Percentiles rank a stretch among this genome's conserved stretches.
Evolutionary conservation across 129 eudicot species (phyloP).

Genomic region (Flaveria linearis): DNA sequence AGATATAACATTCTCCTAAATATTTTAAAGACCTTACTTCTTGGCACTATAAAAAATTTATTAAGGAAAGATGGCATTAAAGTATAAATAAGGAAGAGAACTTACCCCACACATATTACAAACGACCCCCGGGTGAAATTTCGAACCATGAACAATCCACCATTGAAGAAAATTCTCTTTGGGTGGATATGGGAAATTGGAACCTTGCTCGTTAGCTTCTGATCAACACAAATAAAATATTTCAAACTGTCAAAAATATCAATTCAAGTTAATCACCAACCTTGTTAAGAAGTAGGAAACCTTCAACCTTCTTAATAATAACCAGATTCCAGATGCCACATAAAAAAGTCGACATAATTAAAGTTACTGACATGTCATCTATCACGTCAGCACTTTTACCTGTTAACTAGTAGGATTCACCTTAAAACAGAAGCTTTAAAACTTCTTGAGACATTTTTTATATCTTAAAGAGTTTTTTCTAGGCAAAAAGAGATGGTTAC

Average conservation of each 20-base stretch:
- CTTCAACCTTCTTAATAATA: not conserved
- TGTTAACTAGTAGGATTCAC: not conserved
- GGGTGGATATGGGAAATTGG: conserved; percentile 39
- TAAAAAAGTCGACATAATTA: not conserved
- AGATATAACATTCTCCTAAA: conserved; percentile 10
- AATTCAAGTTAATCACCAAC: not conserved
- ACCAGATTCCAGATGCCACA: not conserved
- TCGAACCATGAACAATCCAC: conserved; percentile 48
- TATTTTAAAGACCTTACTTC: not conserved
- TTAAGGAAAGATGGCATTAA: not conserved
- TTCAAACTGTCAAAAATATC: not conserved
- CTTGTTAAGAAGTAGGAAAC: not conserved
- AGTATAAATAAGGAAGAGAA: conserved; percentile 1
- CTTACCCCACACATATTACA: conserved; percentile 90
- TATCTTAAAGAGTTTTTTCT: not conserved
- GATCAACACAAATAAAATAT: conserved; percentile 39
- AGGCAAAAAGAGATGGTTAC: not conserved
- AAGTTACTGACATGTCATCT: not conserved
- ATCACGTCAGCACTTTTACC: not conserved
- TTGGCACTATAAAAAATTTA: no score
- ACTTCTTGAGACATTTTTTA: not conserved
- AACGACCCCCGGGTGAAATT: conserved; percentile 58
- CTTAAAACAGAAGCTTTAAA: not conserved
- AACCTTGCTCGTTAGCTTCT: conserved; percentile 36
- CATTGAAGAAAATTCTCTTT: conserved; percentile 49